These are phyloP conservation scores for Cyclotella choctawhatcheeana DNA, from an alignment of 108 stramenopile species.

Conservation along the genomic window DNA sequence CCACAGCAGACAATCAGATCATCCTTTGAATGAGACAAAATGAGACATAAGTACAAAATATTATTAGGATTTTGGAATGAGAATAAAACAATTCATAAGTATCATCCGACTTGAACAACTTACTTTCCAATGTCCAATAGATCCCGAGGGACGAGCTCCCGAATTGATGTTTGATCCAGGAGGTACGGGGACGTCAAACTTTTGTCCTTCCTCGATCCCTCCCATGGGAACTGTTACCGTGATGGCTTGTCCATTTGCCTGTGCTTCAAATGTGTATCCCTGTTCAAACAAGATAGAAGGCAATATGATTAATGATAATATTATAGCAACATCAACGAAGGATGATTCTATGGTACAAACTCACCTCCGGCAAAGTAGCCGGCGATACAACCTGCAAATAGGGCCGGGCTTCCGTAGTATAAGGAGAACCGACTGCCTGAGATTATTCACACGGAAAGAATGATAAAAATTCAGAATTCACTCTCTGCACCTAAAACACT, in stretches of 20 bases:
- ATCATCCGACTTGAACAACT: no score
- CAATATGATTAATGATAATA: not conserved
- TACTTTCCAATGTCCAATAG: constrained; percentile 34
- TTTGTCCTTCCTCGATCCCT: constrained; percentile 49
- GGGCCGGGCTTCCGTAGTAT: constrained; percentile 6
- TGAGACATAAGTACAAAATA: not conserved
- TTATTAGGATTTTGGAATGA: not conserved
- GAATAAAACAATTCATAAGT: not conserved
- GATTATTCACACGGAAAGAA: no score
- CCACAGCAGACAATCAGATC: constrained; percentile 36
- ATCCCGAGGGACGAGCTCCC: constrained; percentile 16
- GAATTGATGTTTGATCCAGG: constrained; percentile 12
- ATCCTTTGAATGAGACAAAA: no score
- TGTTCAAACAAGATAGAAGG: not conserved
- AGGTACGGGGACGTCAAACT: constrained; percentile 33
- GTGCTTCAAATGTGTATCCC: constrained; percentile 37
- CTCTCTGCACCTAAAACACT: no score
- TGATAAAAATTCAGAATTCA: no score
- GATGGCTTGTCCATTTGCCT: constrained; percentile 27
- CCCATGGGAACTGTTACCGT: constrained; percentile 39
- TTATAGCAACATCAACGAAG: not conserved
- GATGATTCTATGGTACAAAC: not conserved
- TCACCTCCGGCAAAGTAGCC: constrained; percentile 35
- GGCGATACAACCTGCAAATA: constrained; percentile 36
- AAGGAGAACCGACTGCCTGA: not conserved